Evolutionary conservation across 768 basidiomycete species (phyloP).

Genomic region (Tulasnella calospora): DNA sequence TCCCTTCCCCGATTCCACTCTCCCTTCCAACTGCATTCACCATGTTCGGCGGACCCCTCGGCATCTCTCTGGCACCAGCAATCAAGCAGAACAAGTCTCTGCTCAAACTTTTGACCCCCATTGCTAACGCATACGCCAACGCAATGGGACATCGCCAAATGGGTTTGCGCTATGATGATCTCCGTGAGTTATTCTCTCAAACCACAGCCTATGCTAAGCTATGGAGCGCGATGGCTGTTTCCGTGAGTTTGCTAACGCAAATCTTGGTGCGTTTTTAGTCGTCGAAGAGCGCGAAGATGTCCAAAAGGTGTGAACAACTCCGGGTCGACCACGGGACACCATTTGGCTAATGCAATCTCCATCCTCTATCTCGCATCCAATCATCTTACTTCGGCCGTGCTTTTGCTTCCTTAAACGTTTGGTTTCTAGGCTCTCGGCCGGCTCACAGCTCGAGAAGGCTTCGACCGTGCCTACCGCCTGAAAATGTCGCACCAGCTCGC

Average conservation of each 20-base stretch:
- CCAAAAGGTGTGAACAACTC: conserved; percentile 55
- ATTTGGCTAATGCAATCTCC: background rate
- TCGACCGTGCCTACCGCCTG: conserved; percentile 88
- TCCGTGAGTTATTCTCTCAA: conserved; percentile 53
- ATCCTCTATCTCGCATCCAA: background rate
- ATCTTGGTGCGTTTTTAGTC: conserved; percentile 41
- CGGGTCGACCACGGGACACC: background rate
- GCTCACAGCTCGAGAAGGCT: conserved; percentile 69
- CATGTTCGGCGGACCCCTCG: conserved; percentile 2
- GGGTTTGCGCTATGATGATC: conserved; percentile 92
- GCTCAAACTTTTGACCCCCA: conserved; percentile 61
- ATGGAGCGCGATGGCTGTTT: background rate
- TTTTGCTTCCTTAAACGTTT: background rate
- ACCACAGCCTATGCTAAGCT: background rate
- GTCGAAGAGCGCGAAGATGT: conserved; percentile 73
- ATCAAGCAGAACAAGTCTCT: conserved; percentile 66
- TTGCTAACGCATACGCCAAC: conserved; percentile 79
- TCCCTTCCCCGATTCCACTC: background rate
- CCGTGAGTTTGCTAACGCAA: background rate
- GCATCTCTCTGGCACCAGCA: conserved; percentile 63
- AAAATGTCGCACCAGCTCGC: conserved; percentile 77
- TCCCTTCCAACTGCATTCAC: conserved; percentile 1
- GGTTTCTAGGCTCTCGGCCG: conserved; percentile 71
- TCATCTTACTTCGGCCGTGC: background rate
- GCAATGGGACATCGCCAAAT: conserved; percentile 77